Base-by-base conservation (phyloP, 805 yeast genomes). In the Starmera amethionina region DNA sequence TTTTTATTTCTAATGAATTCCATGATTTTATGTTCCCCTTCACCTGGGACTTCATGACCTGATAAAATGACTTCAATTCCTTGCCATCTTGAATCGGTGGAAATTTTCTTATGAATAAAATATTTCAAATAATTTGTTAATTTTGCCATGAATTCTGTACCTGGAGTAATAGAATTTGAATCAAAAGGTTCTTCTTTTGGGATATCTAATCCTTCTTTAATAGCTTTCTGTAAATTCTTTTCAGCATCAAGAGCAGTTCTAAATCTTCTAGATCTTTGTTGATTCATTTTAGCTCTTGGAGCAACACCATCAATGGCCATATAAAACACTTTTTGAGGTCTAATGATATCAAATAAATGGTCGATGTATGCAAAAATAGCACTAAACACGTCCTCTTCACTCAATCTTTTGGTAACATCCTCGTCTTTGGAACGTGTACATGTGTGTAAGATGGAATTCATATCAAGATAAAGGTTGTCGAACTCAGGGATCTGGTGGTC, bases 251-350 rank as follows among this genome's bases (percentile, higher is more conserved):
- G 72, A 1, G 96, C 97, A 28, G 96, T 79, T 62, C 96, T 72
- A 62, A 90, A 90, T 65, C 98, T 78, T 70, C 98, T 79, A 0
- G 96, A 79, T 64, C 98, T 77, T 63, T 90, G 98, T 63, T 90
- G 97, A 59, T 90, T 90, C 96, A 90, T 89, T 58, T 90, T 90
- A 10, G 98, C 98, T 59, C 98, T 71, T 34, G 98, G 98, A 0
- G 98, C 98, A 39, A 90, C 97, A 58, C 98, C 98, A 65, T 90
- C 98, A 52, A 90, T 85, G 4, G 98, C 97, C 96, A 90, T 88
- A 58, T 82, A 89, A 51, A 90, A 85, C 12, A 82, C 76, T 56
- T 86, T 74, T 52, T 83, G 72, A 8, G 99, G 99, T 58, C 79
- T 78, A 48, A 93, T 88, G 22, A 87, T 77, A 46, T 80, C 80